These are phyloP conservation scores for Tulasnella sp. DNA, from an alignment of 768 basidiomycete species.

Conservation along the genomic window DNA sequence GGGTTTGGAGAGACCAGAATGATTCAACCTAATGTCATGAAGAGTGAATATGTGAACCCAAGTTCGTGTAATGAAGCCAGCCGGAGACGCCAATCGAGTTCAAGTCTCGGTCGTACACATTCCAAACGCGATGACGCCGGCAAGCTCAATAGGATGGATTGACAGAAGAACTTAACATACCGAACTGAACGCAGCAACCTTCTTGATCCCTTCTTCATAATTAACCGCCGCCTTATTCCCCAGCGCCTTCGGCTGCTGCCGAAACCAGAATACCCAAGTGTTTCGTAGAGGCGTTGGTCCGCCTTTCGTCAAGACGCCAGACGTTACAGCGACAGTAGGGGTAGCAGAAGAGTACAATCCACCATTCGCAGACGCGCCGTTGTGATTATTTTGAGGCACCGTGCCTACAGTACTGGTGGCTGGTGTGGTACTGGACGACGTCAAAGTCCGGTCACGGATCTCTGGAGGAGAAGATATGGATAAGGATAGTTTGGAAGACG, in stretches of 20 bases:
- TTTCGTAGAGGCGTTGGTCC: constrained; percentile 6
- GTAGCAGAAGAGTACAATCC: too few relatives aligned
- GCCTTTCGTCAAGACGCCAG: not conserved
- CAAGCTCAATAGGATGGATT: not conserved
- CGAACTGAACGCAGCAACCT: constrained; percentile 80
- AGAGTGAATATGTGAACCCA: constrained; percentile 17
- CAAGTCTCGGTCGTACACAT: not conserved
- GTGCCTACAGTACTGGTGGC: not conserved
- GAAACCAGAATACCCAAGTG: constrained; percentile 81
- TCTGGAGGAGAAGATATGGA: constrained; percentile 46
- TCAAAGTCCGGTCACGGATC: constrained; percentile 25
- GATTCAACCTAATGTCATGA: constrained; percentile 64
- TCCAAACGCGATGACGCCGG: not conserved
- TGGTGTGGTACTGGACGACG: not conserved
- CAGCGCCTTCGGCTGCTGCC: constrained; percentile 69
- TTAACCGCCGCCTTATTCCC: constrained; percentile 76
- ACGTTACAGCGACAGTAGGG: not conserved
- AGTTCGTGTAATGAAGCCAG: not conserved
- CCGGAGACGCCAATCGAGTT: not conserved
- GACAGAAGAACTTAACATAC: constrained; percentile 34
- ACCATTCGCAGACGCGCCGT: not conserved
- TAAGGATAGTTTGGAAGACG: constrained; percentile 43
- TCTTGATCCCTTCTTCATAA: constrained; percentile 93
- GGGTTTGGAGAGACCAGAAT: constrained; percentile 91
- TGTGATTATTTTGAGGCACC: not conserved